Conservation (phyloP, 352 stramenopile genomes). For the Globisporangium radiosum region DNA sequence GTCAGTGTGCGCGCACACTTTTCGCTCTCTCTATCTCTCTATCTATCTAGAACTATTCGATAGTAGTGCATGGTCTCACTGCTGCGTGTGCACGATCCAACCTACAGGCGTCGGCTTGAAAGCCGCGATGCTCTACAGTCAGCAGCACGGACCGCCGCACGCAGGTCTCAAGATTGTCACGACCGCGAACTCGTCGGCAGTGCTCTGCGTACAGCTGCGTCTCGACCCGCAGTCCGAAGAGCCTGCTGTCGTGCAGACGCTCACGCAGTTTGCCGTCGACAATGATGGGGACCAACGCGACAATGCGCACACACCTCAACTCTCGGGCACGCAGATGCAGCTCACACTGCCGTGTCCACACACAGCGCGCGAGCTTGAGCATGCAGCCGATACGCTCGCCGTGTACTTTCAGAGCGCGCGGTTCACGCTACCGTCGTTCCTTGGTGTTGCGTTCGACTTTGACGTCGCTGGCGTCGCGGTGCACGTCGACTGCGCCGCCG, state of each 20-base stretch:
- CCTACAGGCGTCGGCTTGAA: conserved; percentile 64
- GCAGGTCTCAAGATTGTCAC: conserved; percentile 57
- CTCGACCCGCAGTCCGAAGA: conserved; percentile 60
- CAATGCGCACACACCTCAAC: conserved; percentile 32
- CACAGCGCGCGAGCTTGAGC: conserved; percentile 25
- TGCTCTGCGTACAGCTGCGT: conserved; percentile 62
- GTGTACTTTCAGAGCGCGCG: conserved; percentile 67
- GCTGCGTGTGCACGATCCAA: too few species aligned
- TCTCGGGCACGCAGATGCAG: conserved; percentile 78
- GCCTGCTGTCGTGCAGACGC: conserved; percentile 47
- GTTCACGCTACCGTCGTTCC: conserved; percentile 42
- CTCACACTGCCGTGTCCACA: conserved; percentile 47
- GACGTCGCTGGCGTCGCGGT: conserved; percentile 31
- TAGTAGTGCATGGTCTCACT: too few species aligned
- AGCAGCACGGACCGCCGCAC: conserved; percentile 24
- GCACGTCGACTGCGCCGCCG: conserved; percentile 28
- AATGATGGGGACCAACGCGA: conserved; percentile 10
- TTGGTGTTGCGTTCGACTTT: conserved; percentile 58
- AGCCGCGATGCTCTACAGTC: conserved; percentile 67
- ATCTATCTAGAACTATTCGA: background rate
- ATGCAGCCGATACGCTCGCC: conserved; percentile 37
- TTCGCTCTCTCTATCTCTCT: background rate
- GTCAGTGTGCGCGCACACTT: conserved; percentile 4
- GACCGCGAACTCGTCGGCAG: conserved; percentile 47
- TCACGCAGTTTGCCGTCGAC: conserved; percentile 49